Percentiles rank a stretch among this genome's conserved stretches.
Evolutionary conservation across 352 stramenopile genomes (phyloP).

Genomic region (Phytophthora fragariaefolia): DNA sequence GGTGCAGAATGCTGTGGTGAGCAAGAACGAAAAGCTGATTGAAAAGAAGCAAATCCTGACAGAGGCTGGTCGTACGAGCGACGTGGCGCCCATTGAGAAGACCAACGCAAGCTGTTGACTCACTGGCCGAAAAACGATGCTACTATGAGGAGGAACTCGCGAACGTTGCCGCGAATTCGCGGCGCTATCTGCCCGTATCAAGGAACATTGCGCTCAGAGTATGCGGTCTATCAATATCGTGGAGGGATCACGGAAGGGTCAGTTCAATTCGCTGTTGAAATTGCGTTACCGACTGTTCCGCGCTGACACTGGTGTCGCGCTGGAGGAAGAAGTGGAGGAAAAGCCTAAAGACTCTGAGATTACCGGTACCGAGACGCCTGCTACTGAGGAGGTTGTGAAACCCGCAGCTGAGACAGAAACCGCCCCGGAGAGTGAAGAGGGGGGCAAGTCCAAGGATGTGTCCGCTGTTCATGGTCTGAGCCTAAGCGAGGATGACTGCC

Average conservation of each 20-base stretch:
- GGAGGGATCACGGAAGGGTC: slow-evolving; percentile 74
- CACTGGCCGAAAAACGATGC: slow-evolving; percentile 72
- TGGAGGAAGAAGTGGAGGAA: slow-evolving; percentile 49
- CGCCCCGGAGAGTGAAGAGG: slow-evolving; percentile 39
- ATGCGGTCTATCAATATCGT: slow-evolving; percentile 84
- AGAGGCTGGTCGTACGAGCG: slow-evolving; percentile 56
- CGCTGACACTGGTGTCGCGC: slow-evolving; percentile 49
- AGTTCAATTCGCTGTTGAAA: slow-evolving; percentile 80
- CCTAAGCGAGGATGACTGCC: slow-evolving; percentile 89
- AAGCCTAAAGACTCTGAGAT: slow-evolving; percentile 46
- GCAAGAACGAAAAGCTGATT: slow-evolving; percentile 83
- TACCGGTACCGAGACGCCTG: slow-evolving; percentile 34
- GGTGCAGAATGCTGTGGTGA: slow-evolving; percentile 70
- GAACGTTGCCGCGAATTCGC: slow-evolving; percentile 84
- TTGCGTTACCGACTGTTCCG: slow-evolving; percentile 77
- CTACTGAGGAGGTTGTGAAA: slow-evolving; percentile 15
- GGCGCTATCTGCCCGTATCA: slow-evolving; percentile 71
- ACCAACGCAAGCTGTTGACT: slow-evolving; percentile 71
- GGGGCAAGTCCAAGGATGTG: slow-evolving; percentile 32
- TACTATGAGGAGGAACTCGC: slow-evolving; percentile 80
- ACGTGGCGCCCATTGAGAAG: slow-evolving; percentile 80
- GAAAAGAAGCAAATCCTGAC: slow-evolving; percentile 79
- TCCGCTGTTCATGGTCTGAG: slow-evolving; percentile 66
- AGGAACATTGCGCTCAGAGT: slow-evolving; percentile 75
- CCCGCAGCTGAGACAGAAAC: slow-evolving; percentile 20